phyloP scores from a whole-genome alignment of 1,284 basidiomycete species.

The Pyrrhoderma noxium region DNA sequence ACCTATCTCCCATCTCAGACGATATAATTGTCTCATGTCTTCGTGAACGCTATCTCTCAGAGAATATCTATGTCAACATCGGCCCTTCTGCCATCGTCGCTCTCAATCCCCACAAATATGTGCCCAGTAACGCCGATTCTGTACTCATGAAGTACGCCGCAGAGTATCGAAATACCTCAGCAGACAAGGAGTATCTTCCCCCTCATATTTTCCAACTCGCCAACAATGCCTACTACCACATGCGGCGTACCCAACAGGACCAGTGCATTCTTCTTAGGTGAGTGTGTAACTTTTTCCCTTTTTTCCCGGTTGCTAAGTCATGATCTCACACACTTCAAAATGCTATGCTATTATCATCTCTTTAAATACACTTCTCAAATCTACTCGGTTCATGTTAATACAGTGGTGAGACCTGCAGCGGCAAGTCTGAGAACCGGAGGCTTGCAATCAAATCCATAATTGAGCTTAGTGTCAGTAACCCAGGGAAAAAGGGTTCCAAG shows the following conservation, averaged over 20 bases:
- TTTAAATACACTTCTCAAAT: constrained; percentile 2
- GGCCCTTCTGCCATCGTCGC: constrained; percentile 70
- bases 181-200: constrained; percentile 37
- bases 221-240: constrained; percentile 93
- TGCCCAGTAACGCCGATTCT: constrained; percentile 74
- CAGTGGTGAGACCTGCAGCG: constrained; percentile 89
- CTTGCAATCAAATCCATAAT: constrained; percentile 88
- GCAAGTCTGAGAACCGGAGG: constrained; percentile 87
- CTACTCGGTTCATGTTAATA: not conserved
- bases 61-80: constrained; percentile 75
- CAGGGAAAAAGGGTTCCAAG: constrained; percentile 92
- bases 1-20: constrained; percentile 57
- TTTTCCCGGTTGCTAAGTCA: constrained; percentile 10
- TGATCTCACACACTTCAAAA: not conserved
- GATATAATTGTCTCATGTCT: constrained; percentile 77
- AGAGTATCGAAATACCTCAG: constrained; percentile 49
- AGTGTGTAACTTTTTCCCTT: constrained; percentile 25
- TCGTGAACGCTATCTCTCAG: constrained; percentile 79
- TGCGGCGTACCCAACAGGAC: constrained; percentile 90
- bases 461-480: constrained; percentile 80
- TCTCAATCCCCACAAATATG: constrained; percentile 85
- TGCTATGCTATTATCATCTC: constrained; percentile 4
- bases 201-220: constrained; percentile 85
- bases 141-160: constrained; percentile 78
- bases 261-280: constrained; percentile 84